A percentile compares a stretch with the other conserved stretches of the same genome.
Evolutionary conservation across 179 eudicot species (phyloP).

Genomic region (Actinidia polygama): DNA sequence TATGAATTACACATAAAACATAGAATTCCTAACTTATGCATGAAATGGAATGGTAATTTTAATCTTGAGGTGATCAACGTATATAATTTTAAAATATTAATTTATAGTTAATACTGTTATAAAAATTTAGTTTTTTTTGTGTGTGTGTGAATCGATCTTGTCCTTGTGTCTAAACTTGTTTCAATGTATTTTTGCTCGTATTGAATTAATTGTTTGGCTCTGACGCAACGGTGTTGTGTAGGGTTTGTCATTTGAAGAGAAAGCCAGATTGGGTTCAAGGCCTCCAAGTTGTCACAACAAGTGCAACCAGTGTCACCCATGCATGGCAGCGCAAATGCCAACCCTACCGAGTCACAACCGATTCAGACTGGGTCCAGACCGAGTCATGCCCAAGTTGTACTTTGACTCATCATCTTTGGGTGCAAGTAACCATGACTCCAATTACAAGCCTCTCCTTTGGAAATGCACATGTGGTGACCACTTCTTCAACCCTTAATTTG

Average conservation of each 20-base stretch:
- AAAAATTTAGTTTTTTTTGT: no score
- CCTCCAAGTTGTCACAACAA: constrained; percentile 98
- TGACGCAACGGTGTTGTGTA: no score
- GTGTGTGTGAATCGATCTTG: no score
- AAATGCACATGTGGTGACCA: constrained; percentile 73
- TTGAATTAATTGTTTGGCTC: no score
- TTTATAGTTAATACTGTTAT: no score
- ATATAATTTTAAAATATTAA: no score
- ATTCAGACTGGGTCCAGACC: constrained; percentile 22
- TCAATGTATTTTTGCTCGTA: no score
- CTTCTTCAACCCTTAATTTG: constrained; percentile 63
- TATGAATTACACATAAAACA: no score
- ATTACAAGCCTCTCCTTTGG: constrained; percentile 97
- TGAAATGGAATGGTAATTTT: no score
- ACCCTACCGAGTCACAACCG: constrained; percentile 47
- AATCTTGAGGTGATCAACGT: no score
- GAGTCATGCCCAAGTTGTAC: not conserved
- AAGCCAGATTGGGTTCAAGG: constrained; percentile 79
- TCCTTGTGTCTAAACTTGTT: no score
- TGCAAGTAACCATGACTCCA: constrained; percentile 58
- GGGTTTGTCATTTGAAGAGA: constrained; percentile 61
- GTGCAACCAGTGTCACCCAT: constrained; percentile 95
- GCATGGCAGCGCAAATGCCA: constrained; percentile 82
- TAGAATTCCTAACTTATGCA: no score
- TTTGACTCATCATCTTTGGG: constrained; percentile 32